These are phyloP conservation scores for Entamoeba dispar DNA, from an alignment of 208 protist genomes.

Conservation along the genomic window DNA sequence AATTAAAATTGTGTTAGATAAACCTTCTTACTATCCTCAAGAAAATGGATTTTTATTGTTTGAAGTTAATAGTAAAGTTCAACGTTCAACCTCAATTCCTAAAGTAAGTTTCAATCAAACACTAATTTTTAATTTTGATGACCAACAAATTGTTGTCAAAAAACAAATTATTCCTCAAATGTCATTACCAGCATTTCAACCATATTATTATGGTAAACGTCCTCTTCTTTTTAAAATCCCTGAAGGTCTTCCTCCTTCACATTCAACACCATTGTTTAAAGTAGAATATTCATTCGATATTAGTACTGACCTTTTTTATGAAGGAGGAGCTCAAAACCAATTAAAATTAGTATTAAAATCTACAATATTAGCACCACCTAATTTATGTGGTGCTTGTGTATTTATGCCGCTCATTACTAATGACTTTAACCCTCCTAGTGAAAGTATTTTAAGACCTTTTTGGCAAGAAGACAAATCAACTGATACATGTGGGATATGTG, in stretches of 20 bases:
- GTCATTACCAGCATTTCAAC: background rate
- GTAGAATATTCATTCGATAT: background rate
- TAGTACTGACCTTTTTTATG: background rate
- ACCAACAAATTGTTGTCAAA: background rate
- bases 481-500: constrained; percentile 7
- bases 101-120: background rate
- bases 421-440: background rate
- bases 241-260: background rate
- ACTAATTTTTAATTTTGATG: background rate
- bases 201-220: background rate
- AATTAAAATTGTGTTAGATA: background rate
- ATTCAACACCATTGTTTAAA: background rate
- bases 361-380: background rate
- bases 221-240: no score
- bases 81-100: background rate
- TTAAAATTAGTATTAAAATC: background rate
- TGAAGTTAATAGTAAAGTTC: background rate
- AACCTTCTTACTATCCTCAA: background rate
- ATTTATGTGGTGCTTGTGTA: background rate
- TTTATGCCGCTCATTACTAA: background rate
- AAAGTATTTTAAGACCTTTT: background rate
- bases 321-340: background rate
- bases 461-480: constrained; percentile 15
- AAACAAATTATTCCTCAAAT: background rate
- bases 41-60: background rate